Conservation (phyloP, 1,284 basidiomycete species). For the Apiotrichum brassicae region DNA sequence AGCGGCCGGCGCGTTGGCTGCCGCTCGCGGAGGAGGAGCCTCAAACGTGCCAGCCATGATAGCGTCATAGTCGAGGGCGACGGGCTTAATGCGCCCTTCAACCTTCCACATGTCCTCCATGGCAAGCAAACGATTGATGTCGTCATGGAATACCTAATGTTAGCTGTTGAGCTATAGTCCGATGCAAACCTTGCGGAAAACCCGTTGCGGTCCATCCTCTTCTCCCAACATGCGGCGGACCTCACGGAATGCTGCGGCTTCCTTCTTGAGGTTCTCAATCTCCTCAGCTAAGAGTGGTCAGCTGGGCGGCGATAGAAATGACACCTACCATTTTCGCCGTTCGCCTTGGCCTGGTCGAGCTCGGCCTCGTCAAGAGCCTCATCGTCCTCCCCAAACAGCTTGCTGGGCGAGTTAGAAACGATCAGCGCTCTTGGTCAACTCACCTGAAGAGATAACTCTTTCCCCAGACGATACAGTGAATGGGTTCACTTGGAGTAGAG, state of each 20-base stretch:
- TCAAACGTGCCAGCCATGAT: slow-evolving; percentile 61
- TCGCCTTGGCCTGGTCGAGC: slow-evolving; percentile 52
- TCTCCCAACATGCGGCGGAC: slow-evolving; percentile 56
- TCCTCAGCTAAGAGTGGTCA: slow-evolving; percentile 69
- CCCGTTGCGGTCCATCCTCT: slow-evolving; percentile 59
- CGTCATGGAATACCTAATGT: slow-evolving; percentile 72
- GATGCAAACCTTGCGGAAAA: slow-evolving; percentile 71
- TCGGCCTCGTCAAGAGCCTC: slow-evolving; percentile 49
- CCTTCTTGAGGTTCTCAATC: slow-evolving; percentile 80
- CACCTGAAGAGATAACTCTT: slow-evolving; percentile 95
- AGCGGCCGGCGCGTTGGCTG: slow-evolving; percentile 14
- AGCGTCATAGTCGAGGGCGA: slow-evolving; percentile 69
- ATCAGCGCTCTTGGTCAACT: neutral
- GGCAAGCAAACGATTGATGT: slow-evolving; percentile 78
- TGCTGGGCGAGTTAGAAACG: slow-evolving; percentile 53
- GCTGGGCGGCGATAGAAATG: no score
- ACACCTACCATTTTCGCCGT: slow-evolving; percentile 65
- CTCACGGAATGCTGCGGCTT: slow-evolving; percentile 77
- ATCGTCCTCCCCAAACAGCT: slow-evolving; percentile 86
- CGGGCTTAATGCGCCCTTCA: slow-evolving; percentile 67
- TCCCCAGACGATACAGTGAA: slow-evolving; percentile 99
- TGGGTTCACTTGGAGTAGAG: slow-evolving; percentile 92
- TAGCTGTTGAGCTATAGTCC: neutral
- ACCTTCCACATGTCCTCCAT: slow-evolving; percentile 98
- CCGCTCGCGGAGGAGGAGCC: slow-evolving; percentile 41